Base-by-base conservation (phyloP, 164 flowering plant genomes). In the Echeveria elegans region DNA sequence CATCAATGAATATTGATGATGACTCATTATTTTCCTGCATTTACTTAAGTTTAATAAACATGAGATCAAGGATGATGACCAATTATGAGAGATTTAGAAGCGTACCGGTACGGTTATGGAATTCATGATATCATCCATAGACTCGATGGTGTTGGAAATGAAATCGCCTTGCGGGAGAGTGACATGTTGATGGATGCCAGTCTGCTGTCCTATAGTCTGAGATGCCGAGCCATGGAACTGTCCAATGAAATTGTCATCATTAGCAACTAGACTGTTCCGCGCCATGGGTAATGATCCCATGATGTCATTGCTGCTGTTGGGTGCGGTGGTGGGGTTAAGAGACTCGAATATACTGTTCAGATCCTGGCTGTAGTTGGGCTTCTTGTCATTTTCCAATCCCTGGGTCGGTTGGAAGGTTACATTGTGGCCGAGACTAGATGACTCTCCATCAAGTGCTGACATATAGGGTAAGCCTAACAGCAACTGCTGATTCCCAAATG, bases 21-120 rank as follows among this genome's bases (percentile, higher is more conserved):
- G 32, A 3, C 28, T 23, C 31, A 8, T 56, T 56, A 16, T 28
- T 56, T 32, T 56, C 61, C 61, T 56, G 32, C 32, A 56, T 9
- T 23, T 28, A 8, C 61, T 18, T n/a, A 56, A 26, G 61, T 56
- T 28, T 28, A 19, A 28, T 18, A 56, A 12, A 56, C 30, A 12
- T 26, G 14, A 56, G 32, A 12, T 26, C 8, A 2, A 26, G 61
- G 28, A 28, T 56, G 16, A 14, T 3, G 7, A 36, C 43, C 1
- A 12, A 67, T n/a, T n/a, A 50, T 38, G 1, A 19, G 64, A 58
- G 38, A 16, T 34, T 62, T 50, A 36, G 38, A 41, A 75, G 16
- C 41, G 40, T 84, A 87, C 92, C 86, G 77, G 70, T 70, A 77
- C 82, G 38, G 78, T 71, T 69, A 82, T 72, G 19, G n/a, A 12